Percentiles rank a stretch among this genome's conserved stretches.
phyloP scores from a whole-genome alignment of 2,329 filamentous ascomycete genomes.

The Cyphellophora europaea region DNA sequence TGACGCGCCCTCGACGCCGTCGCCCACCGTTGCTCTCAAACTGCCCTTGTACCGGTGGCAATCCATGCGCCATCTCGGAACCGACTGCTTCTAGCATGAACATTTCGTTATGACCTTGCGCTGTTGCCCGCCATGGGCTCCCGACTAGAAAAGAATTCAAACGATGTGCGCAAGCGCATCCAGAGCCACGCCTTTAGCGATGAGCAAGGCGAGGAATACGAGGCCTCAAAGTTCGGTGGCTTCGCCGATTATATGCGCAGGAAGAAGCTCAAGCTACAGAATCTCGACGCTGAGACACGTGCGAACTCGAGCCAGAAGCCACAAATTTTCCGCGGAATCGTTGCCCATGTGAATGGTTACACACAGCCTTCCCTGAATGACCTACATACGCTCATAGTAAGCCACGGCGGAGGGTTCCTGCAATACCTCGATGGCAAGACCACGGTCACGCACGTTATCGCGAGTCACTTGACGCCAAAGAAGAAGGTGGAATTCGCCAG shows the following conservation, averaged over 20 bases:
- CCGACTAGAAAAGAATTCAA: slow-evolving; percentile 50
- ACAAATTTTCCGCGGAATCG: slow-evolving; percentile 80
- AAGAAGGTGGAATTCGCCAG: slow-evolving; percentile 80
- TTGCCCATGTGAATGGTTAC: slow-evolving; percentile 89
- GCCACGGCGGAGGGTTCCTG: slow-evolving; percentile 87
- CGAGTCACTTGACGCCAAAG: slow-evolving; percentile 80
- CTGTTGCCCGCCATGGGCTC: slow-evolving; percentile 46
- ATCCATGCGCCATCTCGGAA: too few relatives aligned
- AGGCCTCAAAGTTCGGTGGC: slow-evolving; percentile 74
- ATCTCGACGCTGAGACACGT: slow-evolving; percentile 75
- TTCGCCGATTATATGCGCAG: slow-evolving; percentile 87
- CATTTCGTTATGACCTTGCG: slow-evolving; percentile 10
- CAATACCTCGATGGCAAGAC: slow-evolving; percentile 96
- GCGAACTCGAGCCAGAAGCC: slow-evolving; percentile 60
- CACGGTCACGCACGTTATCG: slow-evolving; percentile 90
- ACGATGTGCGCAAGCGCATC: slow-evolving; percentile 53
- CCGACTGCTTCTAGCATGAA: too few relatives aligned
- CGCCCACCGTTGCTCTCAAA: too few relatives aligned
- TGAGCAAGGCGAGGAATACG: slow-evolving; percentile 86
- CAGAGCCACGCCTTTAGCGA: slow-evolving; percentile 64
- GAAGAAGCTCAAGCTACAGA: slow-evolving; percentile 96
- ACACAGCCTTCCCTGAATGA: slow-evolving; percentile 88
- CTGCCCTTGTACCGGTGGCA: too few relatives aligned
- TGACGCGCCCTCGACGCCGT: too few relatives aligned
- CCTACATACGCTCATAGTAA: slow-evolving; percentile 78